Evolutionary conservation across 306 rosid species (phyloP), one percentile per base, ranked within the genome.

Genomic region (Medicago lupulina): DNA sequence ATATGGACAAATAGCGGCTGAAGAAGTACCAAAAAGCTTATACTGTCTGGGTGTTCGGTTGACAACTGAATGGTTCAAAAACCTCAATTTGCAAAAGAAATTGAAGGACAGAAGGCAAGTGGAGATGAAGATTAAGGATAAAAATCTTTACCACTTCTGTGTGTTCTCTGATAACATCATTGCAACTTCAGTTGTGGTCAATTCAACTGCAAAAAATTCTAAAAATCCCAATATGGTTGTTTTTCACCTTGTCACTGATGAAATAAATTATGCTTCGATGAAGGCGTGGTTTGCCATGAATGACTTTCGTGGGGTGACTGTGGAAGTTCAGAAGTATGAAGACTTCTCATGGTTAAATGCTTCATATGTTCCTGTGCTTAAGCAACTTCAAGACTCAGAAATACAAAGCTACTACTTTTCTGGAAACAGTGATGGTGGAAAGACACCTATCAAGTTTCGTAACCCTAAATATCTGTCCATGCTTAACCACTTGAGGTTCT

Each of bases 341-440:
- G 96, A 88, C 84, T 92, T 87, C 73, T 80, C 41, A 43, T 92
- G 97, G 97, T 82, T 90, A 73, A 92, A 92, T 76, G 96, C 97
- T 63, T 92, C 96, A 47, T 92, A 92, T 80, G 97, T 90, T 65
- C 97, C 97, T 18, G 97, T 92, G 67, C 96, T 92, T 5, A 92
- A 92, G 90, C 97, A 92, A 79, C 96, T 92, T 72, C 97, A 92
- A 87, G 97, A 92, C 79, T 81, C 97, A 8, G 97, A 90, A 68
- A 87, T 88, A 73, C 96, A 92, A 82, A 92, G 76, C 89, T 92
- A 92, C 82, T 92, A 92, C 77, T 92, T 92, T 55, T 90, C 96
- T 51, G 97, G 97, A 59, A 90, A 81, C 76, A 84, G 50, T 63
- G 93, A 54, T 21, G 83, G 82, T 59, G 89, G 93, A 50, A 83